Base-by-base conservation (phyloP, 805 yeast species). In the Scheffersomyces amazonensis region DNA sequence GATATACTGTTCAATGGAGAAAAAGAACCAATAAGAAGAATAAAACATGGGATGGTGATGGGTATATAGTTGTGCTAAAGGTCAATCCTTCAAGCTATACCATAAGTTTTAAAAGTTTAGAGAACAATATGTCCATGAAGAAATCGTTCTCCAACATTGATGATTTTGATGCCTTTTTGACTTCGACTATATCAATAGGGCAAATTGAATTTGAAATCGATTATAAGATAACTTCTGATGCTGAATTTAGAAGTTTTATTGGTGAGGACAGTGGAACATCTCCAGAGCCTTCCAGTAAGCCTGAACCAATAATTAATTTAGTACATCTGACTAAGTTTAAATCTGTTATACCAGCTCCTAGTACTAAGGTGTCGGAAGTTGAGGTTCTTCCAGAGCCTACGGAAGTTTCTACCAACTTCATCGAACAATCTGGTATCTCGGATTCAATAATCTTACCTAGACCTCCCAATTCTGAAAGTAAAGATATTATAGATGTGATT, bases 31-130 rank as follows among this genome's bases (percentile, higher is more conserved):
- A 64, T 22, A 87, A 85, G 61, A 88, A 91, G 68, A 80, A 89
- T 58, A 90, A 90, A 56, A 81, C 88, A 0, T 93, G 99, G 99
- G 95, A 87, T 39, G 96, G 95, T 2, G 98, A 93, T 62, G 98
- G 96, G 0, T 21, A 16, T 5, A 60, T 64, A 23, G 63, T 83
- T 12, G 49, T 61, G 0, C 54, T 71, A 2, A 52, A 59, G n/a
- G 44, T 49, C 1, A 39, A 16, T 2, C 16, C 15, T 2, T n/a
- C 25, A 4, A 6, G n/a, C 5, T 24, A 50, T 2, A 51, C 56
- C 0, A 32, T 62, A 0, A 49, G 58, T 11, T 51, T 71, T 13
- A 58, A 66, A 32, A 52, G 52, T 35, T 49, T 42, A 10, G 53
- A 49, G 34, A 51, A 48, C 37, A 53, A 48, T 44, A 46, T 11